Evolutionary conservation across 257 asterid genomes (phyloP), one percentile per base, ranked within the genome.

Genomic region (Lavandula angustifolia): DNA sequence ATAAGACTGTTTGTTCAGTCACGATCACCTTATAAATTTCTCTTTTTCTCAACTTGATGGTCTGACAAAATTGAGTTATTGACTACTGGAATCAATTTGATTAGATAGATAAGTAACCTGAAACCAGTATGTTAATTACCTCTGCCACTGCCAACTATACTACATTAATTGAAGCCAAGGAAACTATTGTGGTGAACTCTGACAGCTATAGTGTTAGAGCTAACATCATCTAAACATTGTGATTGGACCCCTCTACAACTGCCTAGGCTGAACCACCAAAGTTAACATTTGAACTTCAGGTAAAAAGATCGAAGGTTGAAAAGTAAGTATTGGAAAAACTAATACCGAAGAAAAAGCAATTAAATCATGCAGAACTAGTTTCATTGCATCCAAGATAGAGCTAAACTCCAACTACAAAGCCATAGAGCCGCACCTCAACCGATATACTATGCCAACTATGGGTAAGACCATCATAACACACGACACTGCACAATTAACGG

Each of bases 391-490:
- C 14, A 70, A 66, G 48, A 68, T 59, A 67, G 54, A 49, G 73
- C 76, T 75, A 74, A 68, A 71, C 61, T 48, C 61, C 82, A 75
- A 72, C 67, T 64, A 77, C 62, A 56, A 66, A 68, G 49, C 59
- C 74, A 59, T 52, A 35, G 70, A 81, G 67, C 67, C 73, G 77
- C 66, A 76, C 73, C 66, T 67, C 52, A 76, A 64, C 67, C 70
- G 73, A 58, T 54, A 62, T 31, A 65, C 59, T 33, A 38, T 9
- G 52, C 52, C 50, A 16, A 58, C 9, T 49, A 68, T 62, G 70
- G 10, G 79, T 69, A 58, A 67, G 69, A 63, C 77, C 66, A 64
- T 59, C 33, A 66, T 32, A 63, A 74, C 64, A 41, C 34, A 69
- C 69, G 81, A 69, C 68, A 40, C 9, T 31, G 49, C 60, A 44